These are phyloP conservation scores for Daldinia grandis DNA, from an alignment of 495 filamentous ascomycete species.

Conservation along the genomic window DNA sequence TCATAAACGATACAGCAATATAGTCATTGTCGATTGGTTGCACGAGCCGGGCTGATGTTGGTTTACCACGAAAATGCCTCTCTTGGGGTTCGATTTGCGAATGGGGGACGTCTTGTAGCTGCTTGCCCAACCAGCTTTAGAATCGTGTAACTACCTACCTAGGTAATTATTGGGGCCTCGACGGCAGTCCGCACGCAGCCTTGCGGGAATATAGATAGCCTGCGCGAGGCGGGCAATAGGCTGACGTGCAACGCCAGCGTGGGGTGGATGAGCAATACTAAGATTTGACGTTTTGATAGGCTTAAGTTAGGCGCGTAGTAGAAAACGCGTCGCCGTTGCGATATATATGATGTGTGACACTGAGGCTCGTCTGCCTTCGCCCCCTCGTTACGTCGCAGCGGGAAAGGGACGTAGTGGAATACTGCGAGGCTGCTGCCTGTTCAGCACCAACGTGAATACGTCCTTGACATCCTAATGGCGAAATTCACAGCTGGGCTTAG, in stretches of 20 bases:
- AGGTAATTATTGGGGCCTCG: conserved; percentile 8
- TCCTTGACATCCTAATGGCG: conserved; percentile 16
- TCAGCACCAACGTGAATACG: conserved; percentile 23
- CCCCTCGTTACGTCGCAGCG: conserved; percentile 25
- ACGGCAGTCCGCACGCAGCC: conserved; percentile 14
- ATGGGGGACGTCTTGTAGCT: conserved; percentile 1
- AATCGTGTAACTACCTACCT: conserved; percentile 10
- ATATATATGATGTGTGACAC: conserved; percentile 22
- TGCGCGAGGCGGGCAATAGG: conserved; percentile 29
- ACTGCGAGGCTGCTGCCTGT: conserved; percentile 40
- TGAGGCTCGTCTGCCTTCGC: conserved; percentile 9
- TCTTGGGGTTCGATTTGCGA: conserved; percentile 1
- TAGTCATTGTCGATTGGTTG: conserved; percentile 10
- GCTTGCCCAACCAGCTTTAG: background rate
- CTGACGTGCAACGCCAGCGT: conserved; percentile 32
- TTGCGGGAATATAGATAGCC: conserved; percentile 18
- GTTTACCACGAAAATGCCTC: conserved; percentile 11
- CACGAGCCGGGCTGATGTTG: conserved; percentile 4
- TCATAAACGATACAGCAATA: conserved; percentile 13
- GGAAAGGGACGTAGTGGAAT: background rate
- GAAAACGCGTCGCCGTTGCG: conserved; percentile 11
- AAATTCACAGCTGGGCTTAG: conserved; percentile 10
- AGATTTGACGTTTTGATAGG: conserved; percentile 7
- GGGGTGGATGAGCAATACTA: conserved; percentile 12
- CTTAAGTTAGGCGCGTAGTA: conserved; percentile 27